Percentiles rank a stretch among this genome's conserved stretches.
These are phyloP conservation scores for Collybia mongolica DNA, from an alignment of 768 basidiomycete species.

Conservation along the genomic window DNA sequence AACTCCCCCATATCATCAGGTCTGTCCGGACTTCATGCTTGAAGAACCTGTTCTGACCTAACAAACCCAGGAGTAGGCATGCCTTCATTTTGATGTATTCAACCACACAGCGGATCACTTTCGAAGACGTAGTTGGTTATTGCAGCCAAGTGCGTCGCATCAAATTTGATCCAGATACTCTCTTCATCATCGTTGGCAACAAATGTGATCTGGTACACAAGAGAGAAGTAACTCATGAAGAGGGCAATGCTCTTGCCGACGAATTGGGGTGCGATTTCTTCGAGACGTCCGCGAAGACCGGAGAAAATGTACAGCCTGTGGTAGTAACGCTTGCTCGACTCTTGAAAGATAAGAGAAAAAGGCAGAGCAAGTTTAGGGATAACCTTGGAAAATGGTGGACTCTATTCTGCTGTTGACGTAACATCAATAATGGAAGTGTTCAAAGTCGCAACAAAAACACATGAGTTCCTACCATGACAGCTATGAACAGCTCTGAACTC, in stretches of 20 bases:
- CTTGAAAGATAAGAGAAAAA: too few species aligned
- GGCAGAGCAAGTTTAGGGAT: not conserved
- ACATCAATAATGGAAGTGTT: too few species aligned
- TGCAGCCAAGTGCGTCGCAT: slow-evolving; percentile 21
- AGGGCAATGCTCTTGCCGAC: slow-evolving; percentile 21
- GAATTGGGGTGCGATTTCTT: slow-evolving; percentile 25
- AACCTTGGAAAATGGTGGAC: not conserved
- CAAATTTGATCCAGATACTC: slow-evolving; percentile 13
- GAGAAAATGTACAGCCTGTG: slow-evolving; percentile 21
- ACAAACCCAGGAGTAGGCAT: slow-evolving; percentile 14
- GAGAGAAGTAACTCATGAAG: slow-evolving; percentile 21
- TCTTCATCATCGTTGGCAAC: slow-evolving; percentile 24
- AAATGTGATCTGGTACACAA: slow-evolving; percentile 20
- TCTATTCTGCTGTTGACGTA: too few species aligned
- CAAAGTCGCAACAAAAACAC: too few species aligned
- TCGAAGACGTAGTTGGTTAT: slow-evolving; percentile 22
- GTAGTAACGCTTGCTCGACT: slow-evolving; percentile 8
- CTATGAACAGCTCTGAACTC: too few species aligned
- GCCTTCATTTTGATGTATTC: slow-evolving; percentile 23
- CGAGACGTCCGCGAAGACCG: slow-evolving; percentile 27
- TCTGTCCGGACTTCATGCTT: not conserved
- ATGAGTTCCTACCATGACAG: too few species aligned
- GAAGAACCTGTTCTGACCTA: not conserved
- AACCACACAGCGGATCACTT: slow-evolving; percentile 18
- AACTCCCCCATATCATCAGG: slow-evolving; percentile 17